Conservation (phyloP, 1,139 yeast genomes). For the Lodderomyces parapsilosis region DNA sequence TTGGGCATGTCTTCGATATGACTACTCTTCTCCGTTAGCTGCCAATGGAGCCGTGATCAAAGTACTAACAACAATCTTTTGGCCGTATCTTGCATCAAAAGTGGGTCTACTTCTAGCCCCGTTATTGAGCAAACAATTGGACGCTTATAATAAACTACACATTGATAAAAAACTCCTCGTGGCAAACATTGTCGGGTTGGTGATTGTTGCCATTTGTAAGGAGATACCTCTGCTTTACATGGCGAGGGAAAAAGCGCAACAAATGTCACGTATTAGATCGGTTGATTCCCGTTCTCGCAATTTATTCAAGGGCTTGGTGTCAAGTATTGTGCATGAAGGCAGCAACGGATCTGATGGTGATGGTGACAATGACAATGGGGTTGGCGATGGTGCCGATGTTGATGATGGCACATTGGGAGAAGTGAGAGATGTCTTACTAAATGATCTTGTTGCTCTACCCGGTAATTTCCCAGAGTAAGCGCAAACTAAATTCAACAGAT, state of each 20-base stretch:
- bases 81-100: constrained; percentile 43
- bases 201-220: constrained; percentile 31
- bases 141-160: constrained; percentile 14
- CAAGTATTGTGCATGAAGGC: not conserved
- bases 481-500: too few species aligned
- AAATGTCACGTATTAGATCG: constrained; percentile 22
- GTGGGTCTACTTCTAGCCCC: constrained; percentile 27
- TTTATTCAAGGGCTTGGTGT: not conserved
- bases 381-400: not conserved
- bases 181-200: constrained; percentile 35
- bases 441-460: not conserved
- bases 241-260: constrained; percentile 26
- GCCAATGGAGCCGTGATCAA: constrained; percentile 27
- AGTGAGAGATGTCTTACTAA: not conserved
- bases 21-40: constrained; percentile 31
- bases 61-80: constrained; percentile 32
- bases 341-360: not conserved
- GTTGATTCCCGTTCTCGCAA: constrained; percentile 6
- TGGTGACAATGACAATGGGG: not conserved
- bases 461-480: constrained; percentile 1
- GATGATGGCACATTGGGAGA: not conserved
- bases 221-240: constrained; percentile 34
- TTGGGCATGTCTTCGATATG: constrained; percentile 35
- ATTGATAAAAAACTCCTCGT: constrained; percentile 27
- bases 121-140: constrained; percentile 11